phyloP scores from a whole-genome alignment of 371 early-diverging fungal genomes.

The Haplosporangium sp. region DNA sequence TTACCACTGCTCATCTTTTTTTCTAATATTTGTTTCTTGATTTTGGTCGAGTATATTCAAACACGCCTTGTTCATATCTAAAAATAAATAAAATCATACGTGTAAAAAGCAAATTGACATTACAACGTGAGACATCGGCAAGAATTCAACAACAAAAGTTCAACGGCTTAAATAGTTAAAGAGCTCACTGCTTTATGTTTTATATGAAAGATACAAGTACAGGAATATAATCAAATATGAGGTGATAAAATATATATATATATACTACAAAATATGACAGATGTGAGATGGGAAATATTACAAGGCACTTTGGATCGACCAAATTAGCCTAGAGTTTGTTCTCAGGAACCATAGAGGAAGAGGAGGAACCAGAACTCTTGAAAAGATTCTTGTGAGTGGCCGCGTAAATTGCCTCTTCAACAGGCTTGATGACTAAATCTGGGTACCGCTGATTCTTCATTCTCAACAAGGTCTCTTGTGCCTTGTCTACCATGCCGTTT shows the following conservation, averaged over 20 bases:
- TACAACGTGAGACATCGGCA: too few relatives aligned
- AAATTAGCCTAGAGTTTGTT: not conserved
- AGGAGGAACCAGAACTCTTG: not conserved
- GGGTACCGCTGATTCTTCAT: conserved; percentile 50
- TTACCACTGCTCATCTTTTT: not conserved
- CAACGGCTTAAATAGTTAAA: too few relatives aligned
- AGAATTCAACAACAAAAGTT: too few relatives aligned
- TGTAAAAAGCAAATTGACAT: too few relatives aligned
- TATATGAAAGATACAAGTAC: not conserved
- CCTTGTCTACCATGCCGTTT: conserved; percentile 59
- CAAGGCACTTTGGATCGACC: too few relatives aligned
- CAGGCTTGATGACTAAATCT: conserved; percentile 49
- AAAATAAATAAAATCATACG: too few relatives aligned
- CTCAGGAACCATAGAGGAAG: not conserved
- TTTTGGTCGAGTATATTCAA: too few relatives aligned
- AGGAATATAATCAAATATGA: not conserved
- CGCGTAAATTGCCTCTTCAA: conserved; percentile 46
- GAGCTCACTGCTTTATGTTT: not conserved
- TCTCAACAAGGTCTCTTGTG: conserved; percentile 37
- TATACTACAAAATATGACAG: not conserved
- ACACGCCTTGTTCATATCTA: too few relatives aligned
- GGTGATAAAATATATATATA: not conserved
- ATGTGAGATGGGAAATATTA: not conserved
- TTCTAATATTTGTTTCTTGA: too few relatives aligned
- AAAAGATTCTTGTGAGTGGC: not conserved